phyloP scores from a whole-genome alignment of 352 stramenopile species.

The Globisporangium nodosum region DNA sequence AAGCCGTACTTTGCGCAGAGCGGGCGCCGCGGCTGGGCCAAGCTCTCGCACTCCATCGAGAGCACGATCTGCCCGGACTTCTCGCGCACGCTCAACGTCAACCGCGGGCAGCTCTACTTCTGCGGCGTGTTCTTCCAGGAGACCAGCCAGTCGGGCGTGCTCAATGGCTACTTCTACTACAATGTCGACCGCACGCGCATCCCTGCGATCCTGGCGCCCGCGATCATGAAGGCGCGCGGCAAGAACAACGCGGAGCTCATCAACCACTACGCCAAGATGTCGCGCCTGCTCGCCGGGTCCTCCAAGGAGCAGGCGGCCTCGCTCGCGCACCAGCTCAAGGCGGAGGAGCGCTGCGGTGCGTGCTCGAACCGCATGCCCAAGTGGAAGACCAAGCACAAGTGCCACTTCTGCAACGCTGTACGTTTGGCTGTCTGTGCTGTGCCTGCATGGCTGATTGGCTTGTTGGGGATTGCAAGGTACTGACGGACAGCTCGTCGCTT shows the following conservation, averaged over 20 bases:
- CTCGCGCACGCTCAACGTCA: slow-evolving; percentile 26
- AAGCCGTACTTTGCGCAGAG: slow-evolving; percentile 47
- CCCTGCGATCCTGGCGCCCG: slow-evolving; percentile 34
- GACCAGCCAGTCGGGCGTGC: slow-evolving; percentile 34
- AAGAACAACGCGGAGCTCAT: slow-evolving; percentile 58
- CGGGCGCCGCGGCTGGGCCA: slow-evolving; percentile 63
- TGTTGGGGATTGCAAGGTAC: not conserved
- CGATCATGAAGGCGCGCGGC: slow-evolving; percentile 49
- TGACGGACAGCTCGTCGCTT: too few relatives aligned
- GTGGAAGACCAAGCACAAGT: slow-evolving; percentile 53
- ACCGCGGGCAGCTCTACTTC: slow-evolving; percentile 51
- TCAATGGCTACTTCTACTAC: slow-evolving; percentile 63
- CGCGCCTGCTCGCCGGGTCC: slow-evolving; percentile 26
- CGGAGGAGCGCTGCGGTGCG: slow-evolving; percentile 50
- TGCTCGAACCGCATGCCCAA: slow-evolving; percentile 56
- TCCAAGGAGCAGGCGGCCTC: slow-evolving; percentile 26
- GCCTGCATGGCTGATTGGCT: not conserved
- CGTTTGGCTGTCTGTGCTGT: slow-evolving; percentile 13
- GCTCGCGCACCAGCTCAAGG: slow-evolving; percentile 45
- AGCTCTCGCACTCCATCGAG: slow-evolving; percentile 65
- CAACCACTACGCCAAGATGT: slow-evolving; percentile 69
- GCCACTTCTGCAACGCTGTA: slow-evolving; percentile 58
- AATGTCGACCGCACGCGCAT: slow-evolving; percentile 37
- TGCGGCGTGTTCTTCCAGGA: slow-evolving; percentile 70
- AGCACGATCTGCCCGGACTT: slow-evolving; percentile 55